Conservation (phyloP, 2,329 filamentous ascomycete genomes). For the Eutypa lata region DNA sequence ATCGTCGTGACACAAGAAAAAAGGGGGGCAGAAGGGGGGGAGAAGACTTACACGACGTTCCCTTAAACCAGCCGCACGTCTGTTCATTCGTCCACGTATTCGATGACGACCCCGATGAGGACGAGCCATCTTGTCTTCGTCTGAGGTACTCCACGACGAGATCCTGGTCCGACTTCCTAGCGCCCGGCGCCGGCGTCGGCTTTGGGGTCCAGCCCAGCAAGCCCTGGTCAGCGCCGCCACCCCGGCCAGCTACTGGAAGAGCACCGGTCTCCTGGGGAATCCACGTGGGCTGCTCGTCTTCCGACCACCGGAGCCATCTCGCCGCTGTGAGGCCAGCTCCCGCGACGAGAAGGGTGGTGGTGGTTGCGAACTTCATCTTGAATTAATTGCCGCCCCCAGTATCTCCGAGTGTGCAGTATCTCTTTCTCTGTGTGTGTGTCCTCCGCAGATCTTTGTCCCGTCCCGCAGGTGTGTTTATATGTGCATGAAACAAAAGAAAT, state of each 20-base stretch:
- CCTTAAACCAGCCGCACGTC: constrained; percentile 28
- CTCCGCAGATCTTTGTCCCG: no score
- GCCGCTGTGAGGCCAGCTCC: constrained; percentile 12
- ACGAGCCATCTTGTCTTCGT: constrained; percentile 2
- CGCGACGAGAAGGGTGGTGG: constrained; percentile 12
- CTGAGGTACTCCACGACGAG: constrained; percentile 16
- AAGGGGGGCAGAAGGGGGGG: neutral
- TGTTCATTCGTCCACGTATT: constrained; percentile 22
- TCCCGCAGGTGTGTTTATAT: no score
- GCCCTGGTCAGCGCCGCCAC: neutral
- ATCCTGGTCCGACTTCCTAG: constrained; percentile 8
- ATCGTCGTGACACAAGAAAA: no score
- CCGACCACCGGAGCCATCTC: constrained; percentile 21
- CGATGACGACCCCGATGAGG: neutral
- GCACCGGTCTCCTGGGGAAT: constrained; percentile 17
- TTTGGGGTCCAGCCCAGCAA: constrained; percentile 20
- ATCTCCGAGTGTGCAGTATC: neutral
- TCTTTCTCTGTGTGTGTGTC: neutral
- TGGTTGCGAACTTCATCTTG: constrained; percentile 14
- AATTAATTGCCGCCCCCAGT: neutral
- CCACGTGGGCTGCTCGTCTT: constrained; percentile 9
- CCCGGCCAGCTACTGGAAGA: neutral
- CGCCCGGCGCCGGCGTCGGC: constrained; percentile 20
- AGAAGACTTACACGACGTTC: constrained; percentile 24
- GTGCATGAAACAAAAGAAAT: no score